Evolutionary conservation across 177 flowering plant genomes (phyloP).

Genomic region (Telopea speciosissima): DNA sequence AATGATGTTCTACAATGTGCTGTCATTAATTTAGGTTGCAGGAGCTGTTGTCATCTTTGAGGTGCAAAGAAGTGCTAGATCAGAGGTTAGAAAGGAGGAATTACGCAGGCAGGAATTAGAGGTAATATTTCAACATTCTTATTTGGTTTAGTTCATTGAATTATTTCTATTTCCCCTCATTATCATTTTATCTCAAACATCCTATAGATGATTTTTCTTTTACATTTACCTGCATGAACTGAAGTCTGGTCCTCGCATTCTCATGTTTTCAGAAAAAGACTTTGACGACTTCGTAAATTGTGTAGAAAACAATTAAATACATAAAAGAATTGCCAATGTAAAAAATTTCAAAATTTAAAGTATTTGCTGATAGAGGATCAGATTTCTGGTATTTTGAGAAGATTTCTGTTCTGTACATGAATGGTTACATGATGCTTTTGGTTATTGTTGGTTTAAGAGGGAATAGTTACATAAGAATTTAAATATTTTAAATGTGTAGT

Average conservation of each 20-base stretch:
- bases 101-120: conserved; percentile 38
- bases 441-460: too few relatives aligned
- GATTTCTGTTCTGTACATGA: too few relatives aligned
- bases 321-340: too few relatives aligned
- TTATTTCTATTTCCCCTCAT: background rate
- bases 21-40: conserved; percentile 36
- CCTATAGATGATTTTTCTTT: background rate
- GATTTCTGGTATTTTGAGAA: background rate
- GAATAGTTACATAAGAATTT: too few relatives aligned
- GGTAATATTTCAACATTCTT: conserved; percentile 23
- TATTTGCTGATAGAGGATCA: too few relatives aligned
- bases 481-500: too few relatives aligned
- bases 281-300: background rate
- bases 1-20: background rate
- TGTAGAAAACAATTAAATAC: background rate
- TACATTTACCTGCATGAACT: background rate
- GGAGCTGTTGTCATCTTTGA: conserved; percentile 50
- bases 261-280: background rate
- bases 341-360: background rate
- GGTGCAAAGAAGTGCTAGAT: conserved; percentile 50
- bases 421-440: too few relatives aligned
- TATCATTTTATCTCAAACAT: background rate
- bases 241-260: background rate
- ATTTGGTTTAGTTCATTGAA: background rate
- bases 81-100: conserved; percentile 58